Percentiles rank a stretch among this genome's conserved stretches.
Conservation (phyloP, 2,329 filamentous ascomycete species). For the Aspergillus hiratsukae region DNA sequence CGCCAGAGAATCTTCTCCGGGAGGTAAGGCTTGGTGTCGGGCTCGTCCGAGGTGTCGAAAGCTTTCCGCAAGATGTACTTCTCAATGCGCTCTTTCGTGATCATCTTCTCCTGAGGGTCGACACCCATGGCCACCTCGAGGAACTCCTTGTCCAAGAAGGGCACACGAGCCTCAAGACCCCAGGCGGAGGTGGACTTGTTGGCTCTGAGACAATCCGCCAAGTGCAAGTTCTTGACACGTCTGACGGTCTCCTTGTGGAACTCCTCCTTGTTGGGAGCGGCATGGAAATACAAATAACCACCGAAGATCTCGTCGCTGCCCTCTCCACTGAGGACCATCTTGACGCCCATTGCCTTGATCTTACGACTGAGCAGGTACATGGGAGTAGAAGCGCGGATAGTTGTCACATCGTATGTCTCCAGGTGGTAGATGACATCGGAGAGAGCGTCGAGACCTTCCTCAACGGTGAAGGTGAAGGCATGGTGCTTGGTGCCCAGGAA, state of each 20-base stretch:
- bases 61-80: constrained; percentile 98
- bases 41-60: constrained; percentile 88
- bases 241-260: constrained; percentile 95
- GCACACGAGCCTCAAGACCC: constrained; percentile 96
- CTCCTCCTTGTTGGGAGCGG: constrained; percentile 81
- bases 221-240: constrained; percentile 91
- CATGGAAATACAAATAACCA: constrained; percentile 98
- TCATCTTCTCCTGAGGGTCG: constrained; percentile 93
- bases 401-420: constrained; percentile 96
- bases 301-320: constrained; percentile 98
- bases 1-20: constrained; percentile 94
- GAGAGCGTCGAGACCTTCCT: constrained; percentile 93
- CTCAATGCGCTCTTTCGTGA: constrained; percentile 81
- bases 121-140: constrained; percentile 89
- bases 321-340: constrained; percentile 98
- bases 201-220: constrained; percentile 92
- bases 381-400: constrained; percentile 94
- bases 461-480: constrained; percentile 95
- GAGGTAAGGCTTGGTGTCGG: constrained; percentile 76
- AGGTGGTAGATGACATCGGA: constrained; percentile 98
- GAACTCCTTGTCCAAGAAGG: constrained; percentile 97
- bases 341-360: constrained; percentile 99
- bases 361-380: constrained; percentile 98
- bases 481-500: constrained; percentile 98
- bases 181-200: constrained; percentile 99